Base-by-base conservation (phyloP, 2,329 filamentous ascomycete species). In the Colletotrichum sp. region DNA sequence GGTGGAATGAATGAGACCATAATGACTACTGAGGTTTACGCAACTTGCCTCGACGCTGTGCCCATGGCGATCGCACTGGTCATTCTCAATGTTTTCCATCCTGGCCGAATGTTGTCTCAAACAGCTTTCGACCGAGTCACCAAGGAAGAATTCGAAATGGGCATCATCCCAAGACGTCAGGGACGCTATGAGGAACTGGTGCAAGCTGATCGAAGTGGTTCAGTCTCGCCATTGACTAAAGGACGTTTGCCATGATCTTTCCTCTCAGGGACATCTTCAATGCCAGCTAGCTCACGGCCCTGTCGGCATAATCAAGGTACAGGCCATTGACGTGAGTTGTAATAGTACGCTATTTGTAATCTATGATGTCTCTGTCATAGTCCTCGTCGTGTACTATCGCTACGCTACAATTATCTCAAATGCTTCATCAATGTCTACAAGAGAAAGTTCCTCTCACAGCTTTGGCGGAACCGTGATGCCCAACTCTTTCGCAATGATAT, bases 401-500 rank as follows among this genome's bases (percentile, higher is more conserved):
- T 21, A 6, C 29, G 31, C 57, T 36, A 36, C 2, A 34, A 16
- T 15, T 16, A 34, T 21, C n/a, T 33, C 54, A 57, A 47, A 8
- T 51, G 54, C 57, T 31, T 51, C n/a, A 8, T 24, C 11, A 3
- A 21, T 21, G 3, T 36, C 31, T n/a, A 18, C 6, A 5, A 5
- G 2, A 16, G 27, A 6, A 16, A 36, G 13, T 38, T 18, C 57
- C 18, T 1, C 34, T 62, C 36, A 74, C 12, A 72, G 24, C 57
- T 67, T 74, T 3, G 69, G 43, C 6, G 68, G 4, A 8, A 67
- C 24, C 6, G 6, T 15, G 9, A 74, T 38, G 2, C 81, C 80
- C 4, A 86, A 74, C 66, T 86, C 84, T 69, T 78, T 79, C 7
- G 84, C 81, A 21, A 86, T 80, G 54, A 86, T 84, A 70, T 84